Conservation (phyloP, 2,329 filamentous ascomycete genomes). For the Nemania sp. region DNA sequence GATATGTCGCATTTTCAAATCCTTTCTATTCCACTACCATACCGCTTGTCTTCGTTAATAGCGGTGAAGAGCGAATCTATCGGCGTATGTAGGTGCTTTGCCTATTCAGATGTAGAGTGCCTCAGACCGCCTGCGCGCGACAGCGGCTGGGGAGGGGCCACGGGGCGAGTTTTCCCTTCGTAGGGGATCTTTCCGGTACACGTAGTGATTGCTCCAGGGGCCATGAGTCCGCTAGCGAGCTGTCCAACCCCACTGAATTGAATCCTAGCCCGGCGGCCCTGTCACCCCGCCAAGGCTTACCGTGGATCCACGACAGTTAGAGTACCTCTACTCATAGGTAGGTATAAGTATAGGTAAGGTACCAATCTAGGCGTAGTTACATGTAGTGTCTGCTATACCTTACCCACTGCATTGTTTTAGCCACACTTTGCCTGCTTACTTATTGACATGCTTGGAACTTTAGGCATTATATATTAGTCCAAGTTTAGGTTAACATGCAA, state of each 20-base stretch:
- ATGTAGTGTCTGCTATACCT: too few species aligned
- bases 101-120: conserved; percentile 27
- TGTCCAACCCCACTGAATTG: conserved; percentile 21
- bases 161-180: conserved; percentile 19
- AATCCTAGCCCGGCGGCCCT: conserved; percentile 28
- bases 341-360: neutral
- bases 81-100: conserved; percentile 30
- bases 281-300: conserved; percentile 24
- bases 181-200: conserved; percentile 21
- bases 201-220: conserved; percentile 20
- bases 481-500: too few species aligned
- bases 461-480: too few species aligned
- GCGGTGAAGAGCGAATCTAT: conserved; percentile 22
- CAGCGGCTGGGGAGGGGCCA: conserved; percentile 27
- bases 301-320: too few species aligned
- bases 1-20: conserved; percentile 6
- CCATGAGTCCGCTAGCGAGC: conserved; percentile 17
- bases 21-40: conserved; percentile 7
- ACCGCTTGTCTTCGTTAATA: conserved; percentile 21
- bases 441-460: too few species aligned
- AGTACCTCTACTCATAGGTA: too few species aligned
- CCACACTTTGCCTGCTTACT: too few species aligned
- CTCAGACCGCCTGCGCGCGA: conserved; percentile 28
- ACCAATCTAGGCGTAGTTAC: too few species aligned
- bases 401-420: too few species aligned